Evolutionary conservation across 1,284 basidiomycete genomes (phyloP).

Genomic region (Melampsora americana): DNA sequence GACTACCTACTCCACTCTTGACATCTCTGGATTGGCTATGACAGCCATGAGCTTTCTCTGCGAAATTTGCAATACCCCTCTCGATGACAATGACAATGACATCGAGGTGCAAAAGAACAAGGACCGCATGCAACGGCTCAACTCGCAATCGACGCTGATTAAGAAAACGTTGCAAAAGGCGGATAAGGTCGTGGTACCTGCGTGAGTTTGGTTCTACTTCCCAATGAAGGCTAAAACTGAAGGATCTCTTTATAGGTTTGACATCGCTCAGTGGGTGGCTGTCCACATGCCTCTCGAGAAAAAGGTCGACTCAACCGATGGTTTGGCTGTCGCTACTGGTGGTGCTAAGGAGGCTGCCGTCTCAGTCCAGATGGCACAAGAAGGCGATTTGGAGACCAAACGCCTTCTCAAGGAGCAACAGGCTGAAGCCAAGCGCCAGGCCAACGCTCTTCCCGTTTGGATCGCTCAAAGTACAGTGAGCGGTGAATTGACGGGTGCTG

Average conservation of each 20-base stretch:
- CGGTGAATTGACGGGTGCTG: constrained; percentile 36
- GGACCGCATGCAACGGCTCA: constrained; percentile 93
- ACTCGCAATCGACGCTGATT: constrained; percentile 81
- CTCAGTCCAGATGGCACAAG: constrained; percentile 37
- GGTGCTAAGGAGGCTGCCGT: constrained; percentile 41
- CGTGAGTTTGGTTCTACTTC: constrained; percentile 47
- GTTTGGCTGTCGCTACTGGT: constrained; percentile 40
- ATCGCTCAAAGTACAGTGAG: constrained; percentile 43
- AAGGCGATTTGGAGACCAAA: constrained; percentile 39
- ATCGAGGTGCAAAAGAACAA: constrained; percentile 77
- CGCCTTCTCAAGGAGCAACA: constrained; percentile 29
- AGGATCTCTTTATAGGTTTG: constrained; percentile 11
- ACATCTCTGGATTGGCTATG: constrained; percentile 72
- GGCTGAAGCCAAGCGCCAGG: constrained; percentile 42
- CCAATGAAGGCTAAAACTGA: not conserved
- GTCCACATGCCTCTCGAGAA: constrained; percentile 33
- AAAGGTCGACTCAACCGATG: constrained; percentile 25
- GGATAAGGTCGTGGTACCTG: constrained; percentile 78
- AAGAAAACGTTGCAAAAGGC: constrained; percentile 80
- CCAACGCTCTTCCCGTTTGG: constrained; percentile 42
- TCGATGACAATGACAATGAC: constrained; percentile 86
- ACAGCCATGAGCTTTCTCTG: constrained; percentile 65
- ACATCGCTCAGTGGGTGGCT: constrained; percentile 42
- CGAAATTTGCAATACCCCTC: constrained; percentile 65
- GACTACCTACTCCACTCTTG: constrained; percentile 77